A percentile compares a stretch with the other conserved stretches of the same genome.
These are phyloP conservation scores for Dicorynia guianensis DNA, from an alignment of 306 rosid species.

Conservation along the genomic window DNA sequence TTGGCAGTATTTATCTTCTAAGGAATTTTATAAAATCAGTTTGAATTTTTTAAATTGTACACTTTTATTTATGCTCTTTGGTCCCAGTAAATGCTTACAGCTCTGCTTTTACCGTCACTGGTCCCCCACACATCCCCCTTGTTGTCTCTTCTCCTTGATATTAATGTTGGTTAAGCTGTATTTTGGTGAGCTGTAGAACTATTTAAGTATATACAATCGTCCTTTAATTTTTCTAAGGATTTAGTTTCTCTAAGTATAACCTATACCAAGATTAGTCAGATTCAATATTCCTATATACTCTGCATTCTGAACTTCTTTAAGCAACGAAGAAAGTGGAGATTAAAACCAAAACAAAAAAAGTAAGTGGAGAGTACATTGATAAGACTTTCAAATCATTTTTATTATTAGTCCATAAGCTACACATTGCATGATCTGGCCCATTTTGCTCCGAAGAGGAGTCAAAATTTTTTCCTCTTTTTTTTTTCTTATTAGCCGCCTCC, in stretches of 20 bases:
- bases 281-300: not conserved
- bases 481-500: too few species aligned
- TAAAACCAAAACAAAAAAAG: not conserved
- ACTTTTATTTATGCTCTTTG: constrained; percentile 8
- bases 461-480: too few species aligned
- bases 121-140: constrained; percentile 42
- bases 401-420: not conserved
- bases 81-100: not conserved
- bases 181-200: not conserved
- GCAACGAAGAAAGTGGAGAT: not conserved
- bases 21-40: not conserved
- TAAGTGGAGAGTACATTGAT: not conserved
- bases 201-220: not conserved
- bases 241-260: not conserved
- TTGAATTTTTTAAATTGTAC: constrained; percentile 46
- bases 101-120: constrained; percentile 29
- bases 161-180: not conserved
- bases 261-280: not conserved
- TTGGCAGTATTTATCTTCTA: not conserved
- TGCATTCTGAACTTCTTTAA: not conserved
- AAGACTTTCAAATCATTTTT: not conserved
- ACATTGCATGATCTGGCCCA: not conserved
- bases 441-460: not conserved
- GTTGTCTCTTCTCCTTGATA: constrained; percentile 7
- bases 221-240: constrained; percentile 11